Evolutionary conservation across 345 rosid species (phyloP).

Genomic region (Gossypium ekmanianum): DNA sequence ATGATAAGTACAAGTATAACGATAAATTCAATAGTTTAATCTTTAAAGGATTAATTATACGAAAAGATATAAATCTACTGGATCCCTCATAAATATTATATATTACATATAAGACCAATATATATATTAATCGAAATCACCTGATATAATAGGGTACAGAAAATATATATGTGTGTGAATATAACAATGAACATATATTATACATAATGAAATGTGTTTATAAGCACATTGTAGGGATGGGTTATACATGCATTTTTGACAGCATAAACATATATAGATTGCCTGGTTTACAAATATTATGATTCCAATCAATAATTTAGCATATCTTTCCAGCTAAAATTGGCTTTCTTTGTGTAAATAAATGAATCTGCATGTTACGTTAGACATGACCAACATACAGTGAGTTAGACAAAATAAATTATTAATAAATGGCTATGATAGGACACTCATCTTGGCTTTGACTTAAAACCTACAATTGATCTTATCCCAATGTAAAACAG

Average conservation of each 20-base stretch:
- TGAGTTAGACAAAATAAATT: background rate
- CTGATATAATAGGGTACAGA: too few relatives aligned
- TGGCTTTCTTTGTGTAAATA: background rate
- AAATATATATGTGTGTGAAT: too few relatives aligned
- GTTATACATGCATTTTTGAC: background rate
- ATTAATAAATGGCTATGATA: too few relatives aligned
- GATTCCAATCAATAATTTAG: background rate
- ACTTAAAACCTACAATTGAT: background rate
- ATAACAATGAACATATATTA: too few relatives aligned
- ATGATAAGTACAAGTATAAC: too few relatives aligned
- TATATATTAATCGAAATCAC: too few relatives aligned
- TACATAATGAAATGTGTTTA: background rate
- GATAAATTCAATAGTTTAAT: too few relatives aligned
- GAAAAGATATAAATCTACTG: too few relatives aligned
- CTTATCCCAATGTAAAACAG: background rate
- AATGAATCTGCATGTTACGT: background rate
- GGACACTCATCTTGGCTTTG: background rate
- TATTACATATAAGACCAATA: too few relatives aligned
- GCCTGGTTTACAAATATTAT: background rate
- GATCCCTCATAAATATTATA: too few relatives aligned
- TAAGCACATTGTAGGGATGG: background rate
- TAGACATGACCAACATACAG: background rate
- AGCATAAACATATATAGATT: background rate
- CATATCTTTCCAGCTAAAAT: background rate
- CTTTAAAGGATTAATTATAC: too few relatives aligned